Percentiles rank a stretch among this genome's conserved stretches.
These are phyloP conservation scores for Rhizopogon hawkerae DNA, from an alignment of 1,284 basidiomycete species.

Conservation along the genomic window DNA sequence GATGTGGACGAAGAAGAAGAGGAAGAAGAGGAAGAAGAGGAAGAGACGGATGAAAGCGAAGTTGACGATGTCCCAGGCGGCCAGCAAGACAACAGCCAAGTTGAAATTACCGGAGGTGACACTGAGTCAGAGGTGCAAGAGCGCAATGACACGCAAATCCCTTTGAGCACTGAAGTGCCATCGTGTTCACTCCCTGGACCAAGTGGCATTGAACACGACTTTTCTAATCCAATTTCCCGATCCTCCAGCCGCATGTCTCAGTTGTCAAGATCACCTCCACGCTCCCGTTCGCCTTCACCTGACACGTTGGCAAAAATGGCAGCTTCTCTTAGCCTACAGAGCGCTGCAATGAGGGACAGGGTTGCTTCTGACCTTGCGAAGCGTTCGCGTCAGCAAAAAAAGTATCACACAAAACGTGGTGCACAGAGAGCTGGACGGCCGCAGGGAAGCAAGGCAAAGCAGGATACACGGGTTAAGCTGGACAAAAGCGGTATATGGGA, in stretches of 20 bases:
- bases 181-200: not conserved
- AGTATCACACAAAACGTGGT: conserved; percentile 66
- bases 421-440: conserved; percentile 59
- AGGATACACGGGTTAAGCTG: conserved; percentile 57
- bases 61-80: conserved; percentile 18
- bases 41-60: conserved; percentile 15
- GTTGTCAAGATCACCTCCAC: conserved; percentile 38
- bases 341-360: conserved; percentile 40
- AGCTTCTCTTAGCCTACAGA: conserved; percentile 22
- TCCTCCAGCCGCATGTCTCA: conserved; percentile 23
- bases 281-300: conserved; percentile 36
- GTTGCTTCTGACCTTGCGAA: conserved; percentile 61
- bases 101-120: conserved; percentile 5
- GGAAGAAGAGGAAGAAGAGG: conserved; percentile 27
- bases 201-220: conserved; percentile 13
- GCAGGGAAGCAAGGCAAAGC: conserved; percentile 81
- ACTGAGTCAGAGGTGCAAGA: conserved; percentile 1
- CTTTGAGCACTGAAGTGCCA: not conserved
- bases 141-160: not conserved
- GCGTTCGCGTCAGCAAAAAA: conserved; percentile 58
- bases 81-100: conserved; percentile 6
- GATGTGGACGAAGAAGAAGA: conserved; percentile 31
- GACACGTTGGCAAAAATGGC: conserved; percentile 28
- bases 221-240: conserved; percentile 22
- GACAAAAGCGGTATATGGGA: conserved; percentile 55